These are phyloP conservation scores for Claviceps purpurea DNA, from an alignment of 2,329 filamentous ascomycete species.

Conservation along the genomic window DNA sequence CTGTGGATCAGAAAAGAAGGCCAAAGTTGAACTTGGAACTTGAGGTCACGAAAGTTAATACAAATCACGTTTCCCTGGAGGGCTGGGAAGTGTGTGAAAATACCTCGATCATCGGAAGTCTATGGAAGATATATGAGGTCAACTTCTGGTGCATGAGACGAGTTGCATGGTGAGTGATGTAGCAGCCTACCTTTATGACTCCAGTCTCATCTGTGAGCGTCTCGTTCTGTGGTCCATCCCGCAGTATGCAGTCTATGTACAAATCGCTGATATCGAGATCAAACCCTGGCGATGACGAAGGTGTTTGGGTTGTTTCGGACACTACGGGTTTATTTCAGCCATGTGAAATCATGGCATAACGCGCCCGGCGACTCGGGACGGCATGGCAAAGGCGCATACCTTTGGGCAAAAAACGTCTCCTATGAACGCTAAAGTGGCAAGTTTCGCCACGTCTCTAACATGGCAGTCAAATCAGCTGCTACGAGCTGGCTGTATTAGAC, in stretches of 20 bases:
- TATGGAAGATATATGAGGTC: neutral
- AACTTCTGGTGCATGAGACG: neutral
- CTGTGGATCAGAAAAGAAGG: conserved; percentile 22
- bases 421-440: conserved; percentile 3
- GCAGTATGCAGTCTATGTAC: conserved; percentile 2
- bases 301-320: neutral
- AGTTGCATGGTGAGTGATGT: neutral
- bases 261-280: neutral
- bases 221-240: neutral
- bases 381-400: neutral
- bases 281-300: neutral
- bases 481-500: neutral
- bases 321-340: neutral
- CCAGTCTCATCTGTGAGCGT: conserved; percentile 1
- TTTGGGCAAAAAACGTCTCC: conserved; percentile 2
- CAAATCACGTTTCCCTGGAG: neutral
- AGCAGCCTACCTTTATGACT: conserved; percentile 2
- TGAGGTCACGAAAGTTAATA: neutral
- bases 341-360: neutral
- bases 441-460: conserved; percentile 1
- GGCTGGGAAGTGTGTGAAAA: neutral
- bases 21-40: conserved; percentile 14
- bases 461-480: neutral
- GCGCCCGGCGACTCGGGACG: neutral
- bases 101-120: conserved; percentile 5